Percentiles rank a stretch among this genome's conserved stretches.
phyloP scores from a whole-genome alignment of 441 rosid species.

The Flueggea neowawraea region DNA sequence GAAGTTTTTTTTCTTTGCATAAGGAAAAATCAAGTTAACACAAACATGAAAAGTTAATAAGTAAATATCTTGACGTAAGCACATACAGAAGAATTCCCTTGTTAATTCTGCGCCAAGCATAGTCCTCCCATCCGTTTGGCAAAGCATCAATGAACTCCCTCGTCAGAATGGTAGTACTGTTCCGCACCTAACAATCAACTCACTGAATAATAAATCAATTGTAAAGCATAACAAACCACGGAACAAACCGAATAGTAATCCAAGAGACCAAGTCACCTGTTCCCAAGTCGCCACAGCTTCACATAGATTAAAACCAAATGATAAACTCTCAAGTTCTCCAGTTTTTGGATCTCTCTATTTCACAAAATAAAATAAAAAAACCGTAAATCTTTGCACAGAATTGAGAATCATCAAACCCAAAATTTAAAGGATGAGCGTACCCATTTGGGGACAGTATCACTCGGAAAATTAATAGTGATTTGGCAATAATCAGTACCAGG shows the following conservation, averaged over 20 bases:
- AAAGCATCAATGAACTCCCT: constrained; percentile 89
- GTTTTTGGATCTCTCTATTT: constrained; percentile 85
- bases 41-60: background rate
- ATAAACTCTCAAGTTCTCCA: constrained; percentile 75
- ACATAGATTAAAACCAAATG: constrained; percentile 75
- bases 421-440: constrained; percentile 30
- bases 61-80: background rate
- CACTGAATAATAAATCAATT: constrained; percentile 47
- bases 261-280: constrained; percentile 47
- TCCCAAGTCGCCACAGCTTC: constrained; percentile 98
- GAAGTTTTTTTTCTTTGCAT: too few relatives aligned
- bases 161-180: constrained; percentile 87
- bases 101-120: constrained; percentile 96
- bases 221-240: constrained; percentile 14
- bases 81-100: constrained; percentile 87
- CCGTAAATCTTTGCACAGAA: background rate
- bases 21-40: background rate
- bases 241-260: background rate
- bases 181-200: constrained; percentile 78
- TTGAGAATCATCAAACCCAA: too few relatives aligned
- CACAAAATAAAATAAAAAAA: constrained; percentile 4
- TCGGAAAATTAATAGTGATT: constrained; percentile 63
- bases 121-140: constrained; percentile 96
- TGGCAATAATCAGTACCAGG: constrained; percentile 64
- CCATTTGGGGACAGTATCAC: constrained; percentile 84